Evolutionary conservation across 2,329 filamentous ascomycete genomes (phyloP), one percentile per base, ranked within the genome.

Genomic region (Talaromyces sp.): DNA sequence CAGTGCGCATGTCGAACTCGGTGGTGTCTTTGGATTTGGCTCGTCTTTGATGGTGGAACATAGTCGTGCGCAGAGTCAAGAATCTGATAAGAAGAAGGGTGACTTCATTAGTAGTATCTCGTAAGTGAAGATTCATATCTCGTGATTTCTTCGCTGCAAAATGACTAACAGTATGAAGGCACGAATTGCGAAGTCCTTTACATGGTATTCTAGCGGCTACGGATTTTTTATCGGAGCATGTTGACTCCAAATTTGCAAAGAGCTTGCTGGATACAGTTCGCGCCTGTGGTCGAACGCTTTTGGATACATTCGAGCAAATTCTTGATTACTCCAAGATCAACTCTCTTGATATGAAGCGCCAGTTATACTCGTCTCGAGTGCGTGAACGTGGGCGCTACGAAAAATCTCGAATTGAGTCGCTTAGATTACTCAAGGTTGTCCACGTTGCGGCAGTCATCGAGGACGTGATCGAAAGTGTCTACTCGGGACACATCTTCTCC

Each of bases 91-190:
- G 50, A 75, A 79, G 39, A 84, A 84, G 67, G 76, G 76, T 2
- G 81, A 82, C 3, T 84, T 84, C 64, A 79, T 84, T 35, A 78
- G 79, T 1, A 79, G 76, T 1, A 83, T 84, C 35, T 80, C 76
- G 47, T 50, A 50, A 31, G 47, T 50, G 22, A 50, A 13, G 5
- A 27, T 14, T 31, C 45, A 50, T 16, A 10, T 50, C 47, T 27
- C 47, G 47, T 22, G 6, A 50, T 50, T 13, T 14, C 6, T 31
- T 9, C 13, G 24, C 2, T 8, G 22, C 14, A 10, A 7, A 45
- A 11, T 22, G 7, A 45, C 47, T 31, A 50, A 50, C 22, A 3
- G 47, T 2, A 7, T 10, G 3, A 31, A 50, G 47, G 11, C 47
- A 50, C 47, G 47, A 50, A 50, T 31, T 50, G 13, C 47, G 47